A percentile compares a stretch with the other conserved stretches of the same genome.
Conservation (phyloP, 1,284 basidiomycete species). For the Trametes versicolor region DNA sequence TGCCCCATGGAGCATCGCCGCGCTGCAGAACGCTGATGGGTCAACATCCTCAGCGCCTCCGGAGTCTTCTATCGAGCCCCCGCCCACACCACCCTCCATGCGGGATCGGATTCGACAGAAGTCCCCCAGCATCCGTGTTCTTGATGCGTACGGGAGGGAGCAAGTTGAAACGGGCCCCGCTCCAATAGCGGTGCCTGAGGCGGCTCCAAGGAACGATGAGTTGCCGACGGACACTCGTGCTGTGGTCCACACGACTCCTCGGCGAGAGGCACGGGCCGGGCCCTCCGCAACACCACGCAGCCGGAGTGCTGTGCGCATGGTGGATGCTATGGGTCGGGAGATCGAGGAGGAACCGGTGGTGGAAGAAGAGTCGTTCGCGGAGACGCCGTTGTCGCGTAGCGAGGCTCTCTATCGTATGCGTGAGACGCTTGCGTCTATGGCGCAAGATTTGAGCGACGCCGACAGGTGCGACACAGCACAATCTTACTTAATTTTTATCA, state of each 20-base stretch:
- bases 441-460: slow-evolving; percentile 60
- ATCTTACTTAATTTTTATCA: slow-evolving; percentile 37
- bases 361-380: slow-evolving; percentile 33
- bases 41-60: slow-evolving; percentile 13
- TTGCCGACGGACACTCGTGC: slow-evolving; percentile 2
- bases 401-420: slow-evolving; percentile 66
- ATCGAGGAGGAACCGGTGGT: slow-evolving; percentile 48
- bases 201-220: slow-evolving; percentile 12
- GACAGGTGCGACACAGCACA: slow-evolving; percentile 55
- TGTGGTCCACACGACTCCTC: slow-evolving; percentile 42
- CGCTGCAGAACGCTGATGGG: slow-evolving; percentile 23
- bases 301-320: slow-evolving; percentile 61
- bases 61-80: slow-evolving; percentile 29
- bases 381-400: slow-evolving; percentile 52
- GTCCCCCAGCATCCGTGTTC: slow-evolving; percentile 61
- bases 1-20: slow-evolving; percentile 15
- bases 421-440: slow-evolving; percentile 63
- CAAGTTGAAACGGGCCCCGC: slow-evolving; percentile 21
- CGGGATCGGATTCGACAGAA: slow-evolving; percentile 33
- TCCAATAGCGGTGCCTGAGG: slow-evolving; percentile 14
- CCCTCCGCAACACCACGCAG: slow-evolving; percentile 47
- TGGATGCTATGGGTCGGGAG: slow-evolving; percentile 75
- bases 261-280: slow-evolving; percentile 32
- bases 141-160: slow-evolving; percentile 66
- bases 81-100: slow-evolving; percentile 34